phyloP scores from a whole-genome alignment of 768 basidiomycete species.

The Psilocybe cyanescens region DNA sequence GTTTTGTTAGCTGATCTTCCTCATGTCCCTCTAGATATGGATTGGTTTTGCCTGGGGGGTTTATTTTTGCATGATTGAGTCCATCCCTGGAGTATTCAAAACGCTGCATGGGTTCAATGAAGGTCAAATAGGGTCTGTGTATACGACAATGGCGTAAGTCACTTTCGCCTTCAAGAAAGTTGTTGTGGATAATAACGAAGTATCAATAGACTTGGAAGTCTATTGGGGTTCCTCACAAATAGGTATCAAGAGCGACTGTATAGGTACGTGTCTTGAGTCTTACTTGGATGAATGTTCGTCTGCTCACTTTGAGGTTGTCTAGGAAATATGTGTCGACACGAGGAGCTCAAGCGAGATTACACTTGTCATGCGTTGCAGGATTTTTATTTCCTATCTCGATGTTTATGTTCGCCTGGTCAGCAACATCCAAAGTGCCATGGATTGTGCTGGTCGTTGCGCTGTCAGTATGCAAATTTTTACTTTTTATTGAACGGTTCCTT shows the following conservation, averaged over 20 bases:
- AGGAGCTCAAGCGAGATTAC: conserved; percentile 57
- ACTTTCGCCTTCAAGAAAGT: background rate
- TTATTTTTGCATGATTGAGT: conserved; percentile 55
- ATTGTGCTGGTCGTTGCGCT: conserved; percentile 56
- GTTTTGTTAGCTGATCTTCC: background rate
- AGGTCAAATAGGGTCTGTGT: conserved; percentile 62
- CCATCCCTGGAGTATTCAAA: conserved; percentile 59
- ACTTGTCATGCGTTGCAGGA: conserved; percentile 49
- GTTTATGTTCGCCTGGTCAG: conserved; percentile 73
- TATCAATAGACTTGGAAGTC: conserved; percentile 47
- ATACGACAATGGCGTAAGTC: conserved; percentile 55
- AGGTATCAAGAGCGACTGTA: conserved; percentile 50
- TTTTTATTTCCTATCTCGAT: conserved; percentile 56
- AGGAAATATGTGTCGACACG: conserved; percentile 30
- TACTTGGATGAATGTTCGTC: background rate
- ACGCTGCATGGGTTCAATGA: conserved; percentile 58
- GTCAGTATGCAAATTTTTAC: conserved; percentile 26
- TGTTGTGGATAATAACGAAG: conserved; percentile 4
- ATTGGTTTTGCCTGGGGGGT: conserved; percentile 76
- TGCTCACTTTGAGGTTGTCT: background rate
- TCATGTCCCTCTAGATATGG: conserved; percentile 48
- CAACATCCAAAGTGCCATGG: conserved; percentile 56
- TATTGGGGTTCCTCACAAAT: conserved; percentile 47
- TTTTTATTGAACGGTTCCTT: background rate
- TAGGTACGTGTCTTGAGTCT: conserved; percentile 33